These are phyloP conservation scores for Nannochloropsis oceanica DNA, from an alignment of 108 stramenopile species.

Conservation along the genomic window DNA sequence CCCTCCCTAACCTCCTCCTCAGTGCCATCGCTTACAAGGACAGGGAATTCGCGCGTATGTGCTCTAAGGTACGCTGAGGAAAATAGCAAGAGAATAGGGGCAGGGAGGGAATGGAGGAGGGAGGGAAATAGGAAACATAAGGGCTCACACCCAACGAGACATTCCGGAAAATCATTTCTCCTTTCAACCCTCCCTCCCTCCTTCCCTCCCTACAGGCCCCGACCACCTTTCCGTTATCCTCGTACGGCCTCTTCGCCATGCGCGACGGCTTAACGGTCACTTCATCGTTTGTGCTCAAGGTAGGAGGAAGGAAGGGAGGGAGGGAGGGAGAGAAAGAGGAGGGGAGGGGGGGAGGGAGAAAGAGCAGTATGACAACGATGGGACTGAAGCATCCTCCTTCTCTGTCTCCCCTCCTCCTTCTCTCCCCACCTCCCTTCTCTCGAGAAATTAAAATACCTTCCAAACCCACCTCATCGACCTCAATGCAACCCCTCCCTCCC, in stretches of 20 bases:
- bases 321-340: background rate
- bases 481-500: background rate
- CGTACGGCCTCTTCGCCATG: background rate
- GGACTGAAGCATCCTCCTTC: too few relatives aligned
- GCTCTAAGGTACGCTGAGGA: background rate
- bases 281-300: background rate
- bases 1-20: too few relatives aligned
- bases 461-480: too few relatives aligned
- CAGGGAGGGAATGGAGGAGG: background rate
- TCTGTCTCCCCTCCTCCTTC: background rate
- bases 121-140: background rate
- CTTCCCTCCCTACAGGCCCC: background rate
- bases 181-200: background rate
- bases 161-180: background rate
- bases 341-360: too few relatives aligned
- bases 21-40: background rate
- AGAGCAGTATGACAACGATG: too few relatives aligned
- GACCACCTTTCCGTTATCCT: background rate
- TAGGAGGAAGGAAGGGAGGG: background rate
- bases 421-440: background rate
- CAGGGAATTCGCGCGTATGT: background rate
- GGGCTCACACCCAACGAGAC: too few relatives aligned
- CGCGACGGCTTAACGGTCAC: background rate
- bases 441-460: too few relatives aligned
- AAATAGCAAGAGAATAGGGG: background rate